Evolutionary conservation across 306 rosid species (phyloP), one percentile per base, ranked within the genome.

Genomic region (Vigna reflexopilosa): DNA sequence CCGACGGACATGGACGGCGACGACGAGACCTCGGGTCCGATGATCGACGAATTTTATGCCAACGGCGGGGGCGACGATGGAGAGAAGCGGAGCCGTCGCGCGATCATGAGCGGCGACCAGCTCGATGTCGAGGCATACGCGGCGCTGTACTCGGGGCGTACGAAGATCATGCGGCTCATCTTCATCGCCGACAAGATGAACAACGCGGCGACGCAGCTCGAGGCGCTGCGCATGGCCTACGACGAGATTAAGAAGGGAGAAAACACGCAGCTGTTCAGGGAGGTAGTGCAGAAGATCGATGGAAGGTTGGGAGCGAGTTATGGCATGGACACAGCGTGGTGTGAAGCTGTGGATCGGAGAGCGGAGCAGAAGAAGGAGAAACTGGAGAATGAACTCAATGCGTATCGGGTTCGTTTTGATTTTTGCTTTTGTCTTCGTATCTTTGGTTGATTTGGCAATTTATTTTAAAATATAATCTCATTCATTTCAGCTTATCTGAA

Each of bases 241-340:
- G 97, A 93, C n/a, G 99, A 93, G 87, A 90, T 96, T 72, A 93
- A 93, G 94, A 96, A 96, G 87, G 98, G 98, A 0, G 99, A 96
- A 88, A 90, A 96, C 47, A 89, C 99, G 47, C 93, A 90, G 79
- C 59, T 90, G 19, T 87, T 90, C 44, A 84, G 98, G 47, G 99
- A 96, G 42, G 96, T 91, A 1, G 93, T 85, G 78, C 89, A 77
- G 85, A 96, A 86, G 87, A 96, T 93, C 70, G 85, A 80, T 28
- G 93, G 98, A 5, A 81, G 97, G 71, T 74, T 93, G 78, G 97
- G 97, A 1, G 75, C 88, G 1, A 67, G 80, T 36, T 93, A 91
- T 24, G 87, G 12, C 22, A 73, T 87, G 90, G 99, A 96, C 56
- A 16, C 47, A 22, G 70, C 77, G n/a, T 96, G 98, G 99, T 90